Evolutionary conservation across 768 basidiomycete species (phyloP).

Genomic region (Pleurotus citrinopileatus): DNA sequence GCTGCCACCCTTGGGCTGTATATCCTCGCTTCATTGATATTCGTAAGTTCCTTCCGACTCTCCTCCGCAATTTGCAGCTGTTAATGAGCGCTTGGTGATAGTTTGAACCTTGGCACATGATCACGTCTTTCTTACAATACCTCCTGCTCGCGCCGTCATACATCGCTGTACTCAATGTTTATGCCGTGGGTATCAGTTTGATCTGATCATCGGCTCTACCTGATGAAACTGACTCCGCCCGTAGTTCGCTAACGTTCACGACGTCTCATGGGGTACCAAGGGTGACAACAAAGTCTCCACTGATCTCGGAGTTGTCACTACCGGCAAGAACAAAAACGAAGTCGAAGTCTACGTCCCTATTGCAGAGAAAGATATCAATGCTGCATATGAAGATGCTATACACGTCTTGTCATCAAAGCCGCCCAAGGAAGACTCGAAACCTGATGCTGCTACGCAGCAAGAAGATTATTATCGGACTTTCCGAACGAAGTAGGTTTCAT

Average conservation of each 20-base stretch:
- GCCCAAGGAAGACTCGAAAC: conserved; percentile 64
- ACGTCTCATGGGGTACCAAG: conserved; percentile 95
- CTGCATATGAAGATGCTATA: conserved; percentile 89
- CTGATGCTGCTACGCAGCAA: conserved; percentile 60
- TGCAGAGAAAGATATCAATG: conserved; percentile 85
- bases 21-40: conserved; percentile 75
- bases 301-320: conserved; percentile 81
- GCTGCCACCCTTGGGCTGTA: conserved; percentile 90
- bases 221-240: neutral
- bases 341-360: conserved; percentile 88
- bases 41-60: conserved; percentile 52
- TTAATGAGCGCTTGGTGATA: conserved; percentile 24
- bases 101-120: conserved; percentile 98
- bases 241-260: conserved; percentile 85
- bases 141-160: conserved; percentile 91
- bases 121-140: conserved; percentile 95
- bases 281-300: conserved; percentile 85
- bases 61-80: neutral
- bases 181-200: conserved; percentile 60
- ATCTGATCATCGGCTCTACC: conserved; percentile 2
- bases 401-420: conserved; percentile 77
- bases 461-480: conserved; percentile 90
- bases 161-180: conserved; percentile 91
- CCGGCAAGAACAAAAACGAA: conserved; percentile 66
- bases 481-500: conserved; percentile 73